A percentile compares a stretch with the other conserved stretches of the same genome.
phyloP scores from a whole-genome alignment of 305 asterid genomes.

The Fraxinus dipetala region DNA sequence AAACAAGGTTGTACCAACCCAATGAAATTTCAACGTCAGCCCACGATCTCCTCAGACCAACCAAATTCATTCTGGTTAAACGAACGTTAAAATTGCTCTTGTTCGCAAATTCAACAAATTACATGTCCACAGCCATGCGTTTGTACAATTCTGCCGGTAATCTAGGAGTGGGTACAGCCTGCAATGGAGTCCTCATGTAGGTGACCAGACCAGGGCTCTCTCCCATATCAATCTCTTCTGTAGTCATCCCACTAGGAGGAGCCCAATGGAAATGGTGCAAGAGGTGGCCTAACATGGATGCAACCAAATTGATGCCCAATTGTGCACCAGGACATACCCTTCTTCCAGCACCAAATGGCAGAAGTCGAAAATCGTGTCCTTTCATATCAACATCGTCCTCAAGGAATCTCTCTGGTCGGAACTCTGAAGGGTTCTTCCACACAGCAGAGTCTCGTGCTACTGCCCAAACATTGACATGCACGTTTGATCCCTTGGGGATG shows the following conservation, averaged over 20 bases:
- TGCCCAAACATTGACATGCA: constrained; percentile 72
- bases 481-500: constrained; percentile 61
- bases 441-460: constrained; percentile 61
- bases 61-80: background rate
- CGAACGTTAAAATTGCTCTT: background rate
- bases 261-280: constrained; percentile 64
- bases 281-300: constrained; percentile 61
- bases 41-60: background rate
- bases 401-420: constrained; percentile 59
- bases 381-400: constrained; percentile 69
- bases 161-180: constrained; percentile 54
- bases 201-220: constrained; percentile 61
- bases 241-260: constrained; percentile 37
- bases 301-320: constrained; percentile 53
- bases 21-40: background rate
- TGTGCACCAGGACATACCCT: constrained; percentile 71
- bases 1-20: background rate
- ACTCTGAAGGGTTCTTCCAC: constrained; percentile 51
- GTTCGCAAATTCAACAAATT: constrained; percentile 10
- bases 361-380: constrained; percentile 59
- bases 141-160: constrained; percentile 38
- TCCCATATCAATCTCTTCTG: constrained; percentile 51
- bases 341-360: constrained; percentile 66
- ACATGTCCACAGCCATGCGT: constrained; percentile 43
- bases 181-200: constrained; percentile 61